phyloP scores from a whole-genome alignment of 345 rosid genomes.

The Pugionium dolabratum region DNA sequence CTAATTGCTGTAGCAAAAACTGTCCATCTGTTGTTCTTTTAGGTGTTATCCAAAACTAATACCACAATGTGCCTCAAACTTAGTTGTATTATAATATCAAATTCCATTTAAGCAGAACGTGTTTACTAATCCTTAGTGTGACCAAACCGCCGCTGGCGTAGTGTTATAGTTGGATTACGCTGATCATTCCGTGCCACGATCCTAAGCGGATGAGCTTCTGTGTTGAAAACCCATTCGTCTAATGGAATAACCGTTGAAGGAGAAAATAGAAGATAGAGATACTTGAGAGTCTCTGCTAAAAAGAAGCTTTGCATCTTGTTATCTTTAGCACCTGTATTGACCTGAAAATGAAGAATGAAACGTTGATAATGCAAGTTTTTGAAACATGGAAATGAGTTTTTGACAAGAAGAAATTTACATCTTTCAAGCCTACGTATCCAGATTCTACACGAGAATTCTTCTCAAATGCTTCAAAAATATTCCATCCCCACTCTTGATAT shows the following conservation, averaged over 20 bases:
- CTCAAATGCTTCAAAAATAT: conserved; percentile 93
- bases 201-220: conserved; percentile 90
- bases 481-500: conserved; percentile 99
- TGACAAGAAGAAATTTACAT: conserved; percentile 51
- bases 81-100: conserved; percentile 22
- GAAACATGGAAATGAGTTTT: conserved; percentile 12
- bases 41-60: conserved; percentile 8
- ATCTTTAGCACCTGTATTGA: conserved; percentile 78
- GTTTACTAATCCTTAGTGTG: conserved; percentile 33
- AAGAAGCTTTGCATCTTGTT: conserved; percentile 98
- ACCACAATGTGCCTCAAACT: conserved; percentile 31
- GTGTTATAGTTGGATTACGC: conserved; percentile 28
- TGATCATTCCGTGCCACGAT: conserved; percentile 56
- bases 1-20: conserved; percentile 29
- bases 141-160: conserved; percentile 44
- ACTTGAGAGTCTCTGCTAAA: conserved; percentile 92
- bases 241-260: conserved; percentile 76
- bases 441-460: conserved; percentile 79
- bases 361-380: neutral
- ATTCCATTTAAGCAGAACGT: conserved; percentile 22
- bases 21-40: conserved; percentile 16
- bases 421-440: conserved; percentile 95
- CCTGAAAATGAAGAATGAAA: conserved; percentile 48
- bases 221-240: conserved; percentile 99
- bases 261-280: conserved; percentile 86